phyloP scores from a whole-genome alignment of 805 yeast species.

The Pichia exigua region DNA sequence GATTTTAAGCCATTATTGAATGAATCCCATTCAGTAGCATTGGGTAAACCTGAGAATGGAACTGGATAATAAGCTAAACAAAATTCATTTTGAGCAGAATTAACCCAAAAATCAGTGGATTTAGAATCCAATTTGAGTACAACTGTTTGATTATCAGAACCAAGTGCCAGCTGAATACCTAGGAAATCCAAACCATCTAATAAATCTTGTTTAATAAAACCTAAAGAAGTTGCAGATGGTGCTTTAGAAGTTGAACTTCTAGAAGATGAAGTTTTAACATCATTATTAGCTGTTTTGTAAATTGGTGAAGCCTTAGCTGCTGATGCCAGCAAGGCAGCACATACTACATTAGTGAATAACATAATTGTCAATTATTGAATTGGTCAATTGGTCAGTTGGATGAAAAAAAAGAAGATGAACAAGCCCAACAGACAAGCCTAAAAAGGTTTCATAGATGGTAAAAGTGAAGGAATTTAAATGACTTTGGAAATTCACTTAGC shows the following conservation, averaged over 20 bases:
- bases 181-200: conserved; percentile 16
- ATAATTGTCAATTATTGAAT: neutral
- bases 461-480: no score
- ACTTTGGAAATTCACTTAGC: no score
- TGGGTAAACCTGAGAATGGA: neutral
- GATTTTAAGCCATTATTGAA: conserved; percentile 1
- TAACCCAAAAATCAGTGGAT: conserved; percentile 59
- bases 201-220: neutral
- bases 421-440: neutral
- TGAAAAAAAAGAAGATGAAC: neutral
- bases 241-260: neutral
- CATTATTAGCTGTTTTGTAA: neutral
- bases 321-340: conserved; percentile 1
- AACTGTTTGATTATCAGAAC: conserved; percentile 45
- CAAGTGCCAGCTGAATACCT: conserved; percentile 37
- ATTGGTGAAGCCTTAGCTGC: conserved; percentile 5
- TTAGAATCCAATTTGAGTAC: conserved; percentile 57
- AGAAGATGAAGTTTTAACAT: neutral
- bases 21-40: conserved; percentile 2
- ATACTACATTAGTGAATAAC: conserved; percentile 1
- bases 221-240: neutral
- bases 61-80: conserved; percentile 11
- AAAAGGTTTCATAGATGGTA: no score
- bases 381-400: no score
- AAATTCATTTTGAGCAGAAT: conserved; percentile 15